A percentile compares a stretch with the other conserved stretches of the same genome.
phyloP scores from a whole-genome alignment of 768 basidiomycete species.

The Lactifluus subvellereus region DNA sequence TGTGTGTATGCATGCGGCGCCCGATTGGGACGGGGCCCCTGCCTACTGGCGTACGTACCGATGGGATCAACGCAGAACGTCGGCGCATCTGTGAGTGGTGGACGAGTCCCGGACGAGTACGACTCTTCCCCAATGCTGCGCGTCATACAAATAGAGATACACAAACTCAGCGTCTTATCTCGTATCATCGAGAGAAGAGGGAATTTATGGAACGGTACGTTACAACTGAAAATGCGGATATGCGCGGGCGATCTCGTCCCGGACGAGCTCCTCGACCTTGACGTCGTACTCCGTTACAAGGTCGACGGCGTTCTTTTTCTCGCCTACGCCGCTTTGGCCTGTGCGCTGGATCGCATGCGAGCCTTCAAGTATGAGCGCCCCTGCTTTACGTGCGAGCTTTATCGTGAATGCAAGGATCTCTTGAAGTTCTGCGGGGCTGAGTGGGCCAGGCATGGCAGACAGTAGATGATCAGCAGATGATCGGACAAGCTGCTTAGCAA shows the following conservation, averaged over 20 bases:
- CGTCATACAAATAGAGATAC: not conserved
- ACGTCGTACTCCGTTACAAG: constrained; percentile 95
- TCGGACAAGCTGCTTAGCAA: no score
- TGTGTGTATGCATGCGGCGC: constrained; percentile 32
- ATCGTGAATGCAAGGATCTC: constrained; percentile 63
- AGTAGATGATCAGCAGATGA: not conserved
- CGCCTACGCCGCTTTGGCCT: constrained; percentile 49
- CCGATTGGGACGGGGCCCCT: no score
- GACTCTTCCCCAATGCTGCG: constrained; percentile 91
- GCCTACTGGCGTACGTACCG: constrained; percentile 39
- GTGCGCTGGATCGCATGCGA: constrained; percentile 63
- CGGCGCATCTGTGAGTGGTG: constrained; percentile 74
- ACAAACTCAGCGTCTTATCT: not conserved
- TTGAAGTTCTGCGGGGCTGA: constrained; percentile 44
- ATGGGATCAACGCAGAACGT: constrained; percentile 98
- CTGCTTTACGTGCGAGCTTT: constrained; percentile 67
- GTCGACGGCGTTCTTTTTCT: constrained; percentile 94
- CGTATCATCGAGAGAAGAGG: not conserved
- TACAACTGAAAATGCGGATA: constrained; percentile 84
- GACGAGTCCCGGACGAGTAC: constrained; percentile 66
- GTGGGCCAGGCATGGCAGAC: constrained; percentile 17
- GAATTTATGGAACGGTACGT: not conserved
- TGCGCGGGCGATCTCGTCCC: constrained; percentile 50
- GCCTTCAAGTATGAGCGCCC: constrained; percentile 69
- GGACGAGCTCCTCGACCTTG: constrained; percentile 81